A percentile compares a stretch with the other conserved stretches of the same genome.
Evolutionary conservation across 352 stramenopile species (phyloP).

Genomic region (Nothophytophthora sp.): DNA sequence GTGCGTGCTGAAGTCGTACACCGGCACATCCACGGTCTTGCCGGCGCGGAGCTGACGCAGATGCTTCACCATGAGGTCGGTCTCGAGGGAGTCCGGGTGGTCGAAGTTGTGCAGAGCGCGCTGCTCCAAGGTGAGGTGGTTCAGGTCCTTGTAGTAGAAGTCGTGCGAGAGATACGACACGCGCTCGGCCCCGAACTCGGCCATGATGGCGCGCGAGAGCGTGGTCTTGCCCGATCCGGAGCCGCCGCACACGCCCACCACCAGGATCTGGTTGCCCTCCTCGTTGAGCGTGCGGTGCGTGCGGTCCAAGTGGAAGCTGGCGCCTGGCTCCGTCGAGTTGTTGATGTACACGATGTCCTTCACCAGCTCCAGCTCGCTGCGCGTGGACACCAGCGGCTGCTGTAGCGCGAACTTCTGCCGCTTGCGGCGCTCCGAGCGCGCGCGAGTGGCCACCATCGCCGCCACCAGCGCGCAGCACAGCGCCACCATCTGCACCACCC

Average conservation of each 20-base stretch:
- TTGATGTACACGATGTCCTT: constrained; percentile 88
- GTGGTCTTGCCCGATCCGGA: constrained; percentile 93
- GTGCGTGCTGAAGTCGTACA: constrained; percentile 97
- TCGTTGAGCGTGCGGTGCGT: constrained; percentile 40
- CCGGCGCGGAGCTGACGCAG: constrained; percentile 86
- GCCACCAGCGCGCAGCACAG: constrained; percentile 49
- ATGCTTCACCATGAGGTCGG: constrained; percentile 93
- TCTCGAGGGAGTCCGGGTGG: constrained; percentile 97
- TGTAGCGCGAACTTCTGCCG: constrained; percentile 42
- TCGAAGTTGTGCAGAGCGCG: constrained; percentile 96
- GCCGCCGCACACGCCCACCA: constrained; percentile 93
- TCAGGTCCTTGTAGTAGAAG: constrained; percentile 97
- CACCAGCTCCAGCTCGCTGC: constrained; percentile 76
- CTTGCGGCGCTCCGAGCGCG: constrained; percentile 44
- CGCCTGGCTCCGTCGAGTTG: constrained; percentile 47
- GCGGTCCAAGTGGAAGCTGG: constrained; percentile 47
- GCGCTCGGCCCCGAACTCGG: constrained; percentile 86
- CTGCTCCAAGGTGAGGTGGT: constrained; percentile 87
- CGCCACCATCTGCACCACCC: constrained; percentile 43
- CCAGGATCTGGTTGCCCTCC: constrained; percentile 72
- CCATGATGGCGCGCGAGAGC: constrained; percentile 88
- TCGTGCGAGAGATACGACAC: constrained; percentile 96
- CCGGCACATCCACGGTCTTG: constrained; percentile 89
- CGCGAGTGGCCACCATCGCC: constrained; percentile 45
- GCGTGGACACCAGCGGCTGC: constrained; percentile 43